Conservation (phyloP, 495 filamentous ascomycete genomes). For the Immersiella caudata region DNA sequence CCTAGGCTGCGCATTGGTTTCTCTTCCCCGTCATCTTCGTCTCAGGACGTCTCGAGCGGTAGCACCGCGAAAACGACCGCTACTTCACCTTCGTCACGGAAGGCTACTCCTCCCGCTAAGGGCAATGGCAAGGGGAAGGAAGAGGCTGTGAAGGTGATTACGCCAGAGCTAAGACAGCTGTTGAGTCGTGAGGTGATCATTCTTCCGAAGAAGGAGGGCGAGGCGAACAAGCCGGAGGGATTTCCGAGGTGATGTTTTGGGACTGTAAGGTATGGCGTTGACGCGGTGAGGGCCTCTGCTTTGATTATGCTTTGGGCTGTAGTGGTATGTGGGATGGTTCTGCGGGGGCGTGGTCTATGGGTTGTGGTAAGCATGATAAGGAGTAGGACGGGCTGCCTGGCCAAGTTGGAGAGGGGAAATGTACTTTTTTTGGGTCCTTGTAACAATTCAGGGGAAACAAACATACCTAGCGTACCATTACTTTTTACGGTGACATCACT, state of each 20-base stretch:
- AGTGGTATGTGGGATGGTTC: too few species aligned
- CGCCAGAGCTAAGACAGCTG: slow-evolving; percentile 74
- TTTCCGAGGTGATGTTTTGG: slow-evolving; percentile 14
- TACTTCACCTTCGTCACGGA: slow-evolving; percentile 8
- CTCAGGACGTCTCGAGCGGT: background rate
- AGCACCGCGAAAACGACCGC: slow-evolving; percentile 6
- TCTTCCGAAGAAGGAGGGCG: slow-evolving; percentile 57
- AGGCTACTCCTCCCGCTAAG: background rate
- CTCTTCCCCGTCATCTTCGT: slow-evolving; percentile 26
- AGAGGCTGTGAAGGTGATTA: slow-evolving; percentile 64
- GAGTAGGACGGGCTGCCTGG: too few species aligned
- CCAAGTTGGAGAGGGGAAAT: too few species aligned
- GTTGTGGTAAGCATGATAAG: too few species aligned
- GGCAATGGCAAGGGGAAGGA: slow-evolving; percentile 35
- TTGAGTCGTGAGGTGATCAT: slow-evolving; percentile 72
- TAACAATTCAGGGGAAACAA: too few species aligned
- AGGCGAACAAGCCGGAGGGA: slow-evolving; percentile 43
- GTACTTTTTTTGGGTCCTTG: too few species aligned
- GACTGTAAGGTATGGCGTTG: background rate
- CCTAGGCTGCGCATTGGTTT: slow-evolving; percentile 44
- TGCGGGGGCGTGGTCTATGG: too few species aligned
- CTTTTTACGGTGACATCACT: too few species aligned
- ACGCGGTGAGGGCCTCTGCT: background rate
- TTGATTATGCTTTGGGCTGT: background rate
- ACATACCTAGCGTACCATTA: too few species aligned